Conservation (phyloP, 495 filamentous ascomycete genomes). For the Venustampulla echinocandica region DNA sequence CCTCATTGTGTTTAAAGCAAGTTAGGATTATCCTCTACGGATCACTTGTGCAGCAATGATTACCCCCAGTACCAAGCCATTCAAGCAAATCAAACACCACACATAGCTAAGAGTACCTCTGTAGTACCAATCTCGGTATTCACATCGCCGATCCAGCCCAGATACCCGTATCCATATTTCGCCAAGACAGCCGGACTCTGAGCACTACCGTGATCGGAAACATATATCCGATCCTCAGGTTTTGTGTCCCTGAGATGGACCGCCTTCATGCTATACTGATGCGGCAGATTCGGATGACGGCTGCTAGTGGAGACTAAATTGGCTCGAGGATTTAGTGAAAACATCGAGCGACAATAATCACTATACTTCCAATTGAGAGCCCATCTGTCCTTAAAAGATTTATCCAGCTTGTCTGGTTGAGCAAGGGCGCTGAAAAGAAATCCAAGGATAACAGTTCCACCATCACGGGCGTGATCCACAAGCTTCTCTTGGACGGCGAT, state of each 20-base stretch:
- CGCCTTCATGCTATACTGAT: neutral
- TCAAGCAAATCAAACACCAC: no score
- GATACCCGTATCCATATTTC: neutral
- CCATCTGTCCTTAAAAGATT: neutral
- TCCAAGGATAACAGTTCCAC: conserved; percentile 3
- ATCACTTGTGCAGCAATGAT: no score
- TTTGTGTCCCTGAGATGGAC: neutral
- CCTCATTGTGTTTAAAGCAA: no score
- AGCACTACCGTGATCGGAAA: neutral
- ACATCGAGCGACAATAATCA: neutral
- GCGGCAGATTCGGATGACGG: neutral
- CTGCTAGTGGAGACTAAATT: neutral
- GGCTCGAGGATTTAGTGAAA: neutral
- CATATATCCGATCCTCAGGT: neutral
- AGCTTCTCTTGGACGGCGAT: conserved; percentile 4
- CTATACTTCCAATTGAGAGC: neutral
- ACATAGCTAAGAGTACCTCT: neutral
- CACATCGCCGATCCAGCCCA: neutral
- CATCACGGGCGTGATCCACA: neutral
- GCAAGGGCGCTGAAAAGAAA: neutral
- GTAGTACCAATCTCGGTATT: neutral
- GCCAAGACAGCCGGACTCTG: neutral
- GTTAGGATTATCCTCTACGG: no score
- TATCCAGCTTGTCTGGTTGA: neutral
- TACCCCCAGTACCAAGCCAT: no score